Base-by-base conservation (phyloP, 805 yeast genomes). In the Wickerhamiella azyma region DNA sequence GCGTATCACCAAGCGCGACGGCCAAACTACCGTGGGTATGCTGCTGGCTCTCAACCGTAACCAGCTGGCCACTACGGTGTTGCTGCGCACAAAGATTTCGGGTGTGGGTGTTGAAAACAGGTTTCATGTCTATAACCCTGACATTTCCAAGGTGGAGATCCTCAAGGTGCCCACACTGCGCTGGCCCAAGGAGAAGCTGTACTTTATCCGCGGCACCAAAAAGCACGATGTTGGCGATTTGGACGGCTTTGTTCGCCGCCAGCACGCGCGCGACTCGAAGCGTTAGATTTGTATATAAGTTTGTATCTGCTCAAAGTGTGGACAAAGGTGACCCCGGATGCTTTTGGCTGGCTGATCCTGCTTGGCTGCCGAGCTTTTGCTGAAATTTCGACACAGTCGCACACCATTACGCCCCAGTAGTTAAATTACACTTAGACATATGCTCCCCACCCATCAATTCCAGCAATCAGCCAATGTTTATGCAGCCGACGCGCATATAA, bases 21-120 rank as follows among this genome's bases (percentile, higher is more conserved):
- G 65, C 13, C 70, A 75, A 47, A 63, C 75, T 51, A 79, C 85
- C 52, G 70, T 77, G 18, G 98, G 97, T 5, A 80, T 80, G 61
- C 75, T 86, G 1, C 66, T 89, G 46, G 86, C 83, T 45, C 71
- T 86, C 47, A 81, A 81, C 58, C 74, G 88, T 59, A 71, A 76
- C 51, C 79, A 77, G 35, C 65, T 82, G 38, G 85, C 83, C 39
- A 74, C 94, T 14, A 80, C 82, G 50, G 65, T 89, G n/a, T 66
- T 85, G 47, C 63, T 89, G 52, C 79, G 98, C 69, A 85, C 86
- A 60, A 85, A 81, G 59, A 69, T 85, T 54, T 72, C 79, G 51
- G 82, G 81, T 55, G 66, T 84, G n/a, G 94, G 94, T 47, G 89
- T 85, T 42, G 97, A 89, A 59, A 66, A 80, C 51, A 71, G 89